Percentiles rank a stretch among this genome's conserved stretches.
Conservation (phyloP, 1,284 basidiomycete genomes). For the Inonotus obliquus region DNA sequence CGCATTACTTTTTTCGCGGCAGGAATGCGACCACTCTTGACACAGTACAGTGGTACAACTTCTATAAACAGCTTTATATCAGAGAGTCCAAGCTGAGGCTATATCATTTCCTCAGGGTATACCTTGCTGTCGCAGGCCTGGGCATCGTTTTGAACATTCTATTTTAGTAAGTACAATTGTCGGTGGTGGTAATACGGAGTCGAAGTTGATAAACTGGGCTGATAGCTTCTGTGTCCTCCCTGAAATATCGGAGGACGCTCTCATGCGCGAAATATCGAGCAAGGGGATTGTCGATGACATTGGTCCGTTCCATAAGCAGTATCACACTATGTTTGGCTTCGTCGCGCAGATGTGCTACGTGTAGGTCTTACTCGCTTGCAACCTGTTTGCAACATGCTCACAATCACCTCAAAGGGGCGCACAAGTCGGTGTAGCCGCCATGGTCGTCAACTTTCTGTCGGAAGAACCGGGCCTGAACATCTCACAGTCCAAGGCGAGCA, state of each 20-base stretch:
- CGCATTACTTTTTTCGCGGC: conserved; percentile 68
- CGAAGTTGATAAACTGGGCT: background rate
- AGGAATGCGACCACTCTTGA: conserved; percentile 56
- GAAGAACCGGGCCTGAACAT: conserved; percentile 58
- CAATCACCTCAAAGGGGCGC: conserved; percentile 45
- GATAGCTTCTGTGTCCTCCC: conserved; percentile 67
- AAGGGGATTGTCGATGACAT: conserved; percentile 40
- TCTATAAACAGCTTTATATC: conserved; percentile 6
- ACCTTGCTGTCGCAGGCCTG: conserved; percentile 70
- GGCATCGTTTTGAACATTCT: conserved; percentile 59
- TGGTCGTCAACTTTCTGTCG: conserved; percentile 67
- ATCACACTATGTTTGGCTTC: conserved; percentile 68
- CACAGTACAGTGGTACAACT: conserved; percentile 63
- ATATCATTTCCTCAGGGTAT: conserved; percentile 46
- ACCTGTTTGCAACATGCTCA: conserved; percentile 3
- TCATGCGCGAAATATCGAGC: conserved; percentile 45
- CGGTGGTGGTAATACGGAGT: background rate
- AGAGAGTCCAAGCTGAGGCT: background rate
- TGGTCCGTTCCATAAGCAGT: conserved; percentile 67
- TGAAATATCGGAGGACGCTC: conserved; percentile 69
- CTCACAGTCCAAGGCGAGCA: conserved; percentile 46
- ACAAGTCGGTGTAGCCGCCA: conserved; percentile 68
- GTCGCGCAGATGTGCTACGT: conserved; percentile 69
- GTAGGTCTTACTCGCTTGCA: conserved; percentile 30
- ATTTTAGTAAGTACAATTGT: conserved; percentile 48